Evolutionary conservation across 805 yeast species (phyloP), one percentile per base, ranked within the genome.

Genomic region (Teunomyces aglyptinius): DNA sequence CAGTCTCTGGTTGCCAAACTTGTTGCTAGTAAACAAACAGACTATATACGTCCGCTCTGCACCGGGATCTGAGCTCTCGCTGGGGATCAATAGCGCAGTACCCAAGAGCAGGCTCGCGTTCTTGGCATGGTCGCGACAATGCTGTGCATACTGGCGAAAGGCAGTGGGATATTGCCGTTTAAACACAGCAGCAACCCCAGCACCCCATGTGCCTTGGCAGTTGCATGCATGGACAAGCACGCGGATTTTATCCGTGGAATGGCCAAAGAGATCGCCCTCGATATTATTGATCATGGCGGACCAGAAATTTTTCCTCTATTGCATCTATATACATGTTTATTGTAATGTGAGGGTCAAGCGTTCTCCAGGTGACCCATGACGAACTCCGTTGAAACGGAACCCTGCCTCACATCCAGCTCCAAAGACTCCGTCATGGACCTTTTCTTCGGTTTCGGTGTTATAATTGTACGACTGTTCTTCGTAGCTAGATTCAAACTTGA

Each of bases 191-290:
- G 96, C 96, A 2, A 89, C 78, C 0, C 96, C 96, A 3, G 88
- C 92, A 3, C 94, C 94, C 96, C 96, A 89, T 1, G 72, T 57
- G 0, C 96, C 96, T 20, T 73, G 70, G 32, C 89, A 82, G 59
- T 89, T 89, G 58, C 96, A 89, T 0, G 96, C 82, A 60, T 89
- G 96, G 1, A 86, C 86, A 4, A 88, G 60, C 2, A 86, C 68
- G 0, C 82, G 59, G 1, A 47, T 43, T 3, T 45, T 34, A 2
- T 76, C 71, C 4, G 54, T 48, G 0, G 62, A 11, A 52, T 62
- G 61, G 60, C 63, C 29, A 51, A 85, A 82, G 6, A 85, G 59
- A 54, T 85, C 86, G 0, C 89, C 89, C 35, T 70, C 67, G 29
- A 77, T 63, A 60, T 84, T 82, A 12, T 41, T 58, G 45, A 59